Evolutionary conservation across 345 rosid species (phyloP), one percentile per base, ranked within the genome.

Genomic region (Dovyalis caffra): DNA sequence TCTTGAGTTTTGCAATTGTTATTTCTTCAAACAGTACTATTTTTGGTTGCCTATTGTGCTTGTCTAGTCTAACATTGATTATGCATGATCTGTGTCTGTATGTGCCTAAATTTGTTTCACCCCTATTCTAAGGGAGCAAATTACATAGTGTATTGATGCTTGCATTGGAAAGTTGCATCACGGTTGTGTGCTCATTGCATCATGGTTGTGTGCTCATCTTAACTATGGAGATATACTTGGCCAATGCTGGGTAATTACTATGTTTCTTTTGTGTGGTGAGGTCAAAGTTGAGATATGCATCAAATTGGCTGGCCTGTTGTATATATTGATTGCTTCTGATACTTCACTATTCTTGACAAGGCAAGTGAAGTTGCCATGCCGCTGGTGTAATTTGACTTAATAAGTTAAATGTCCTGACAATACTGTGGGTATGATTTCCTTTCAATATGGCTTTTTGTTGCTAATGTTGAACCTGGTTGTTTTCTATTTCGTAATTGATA

Each of bases 1-100:
- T 31, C 32, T 25, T 21, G n/a, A n/a, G 1, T 69, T 68, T 72
- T 63, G n/a, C 38, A 45, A 63, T 71, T 68, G 67, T 16, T 68
- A 37, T 37, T 31, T 31, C 32, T 25, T 21, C 2, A 43, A 45
- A n/a, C 5, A 26, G 29, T n/a, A 16, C 53, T 47, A 1, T 47
- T 18, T 47, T 47, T 4, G 8, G 53, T 47, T 18, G 16, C n/a
- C 12, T 31, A 64, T 21, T 64, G 23, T 26, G 35, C 40, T 34
- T 23, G 18, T 31, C 64, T 23, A 58, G 16, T 58, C 18, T 47
- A 47, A 47, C 53, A 47, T 47, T 16, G 53, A 47, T 18, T 18
- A 47, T 34, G 8, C 7, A 34, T 8, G 7, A 34, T 34, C 58
- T n/a, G n/a, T n/a, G n/a, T 58, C 21, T 67, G 60, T 5, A 68